Base-by-base conservation (phyloP, 768 basidiomycete species). In the Coprinopsis strossmayeri region DNA sequence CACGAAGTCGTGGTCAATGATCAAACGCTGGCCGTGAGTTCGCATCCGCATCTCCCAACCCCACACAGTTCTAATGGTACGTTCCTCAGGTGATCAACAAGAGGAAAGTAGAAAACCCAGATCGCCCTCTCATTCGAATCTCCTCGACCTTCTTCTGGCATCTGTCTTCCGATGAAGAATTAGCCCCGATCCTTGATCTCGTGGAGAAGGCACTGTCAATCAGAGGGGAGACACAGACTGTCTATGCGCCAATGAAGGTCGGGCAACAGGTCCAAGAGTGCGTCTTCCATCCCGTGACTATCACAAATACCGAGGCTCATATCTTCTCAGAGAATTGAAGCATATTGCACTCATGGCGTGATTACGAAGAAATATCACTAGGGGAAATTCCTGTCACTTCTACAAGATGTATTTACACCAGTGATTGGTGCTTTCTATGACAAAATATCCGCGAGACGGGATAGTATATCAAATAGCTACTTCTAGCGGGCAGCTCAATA, bases 111-210 rank as follows among this genome's bases (percentile, higher is more conserved):
- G 70, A 77, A 51, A 71, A 68, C 51, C 82, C 91, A 1, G 74
- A 79, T 46, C 82, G 94, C n/a, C 94, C 94, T 11, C 70, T 87
- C 28, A 90, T 94, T 55, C 84, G 94, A n/a, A 93, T 98, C 54
- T 94, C 92, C 2, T 94, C 91, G 1, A 97, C 93, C 0, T 93
- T 94, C 65, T 96, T 96, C 72, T 95, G 88, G 87, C 91, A 93
- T 59, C 74, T 96, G 11, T 89, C 82, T 0, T 91, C 92, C 1
- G 89, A 93, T 62, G 81, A 78, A 50, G 82, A 88, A 45, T 74
- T 93, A n/a, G 69, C 64, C 5, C 81, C 88, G 1, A 76, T 91
- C 2, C 74, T 79, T 5, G 54, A 62, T 0, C 68, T 94, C 18
- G 56, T 63, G 9, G 65, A 69, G 4, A 75, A 73, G 26, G 79